Conservation (phyloP, 2,329 filamentous ascomycete species). For the Microthyrium microscopicum region DNA sequence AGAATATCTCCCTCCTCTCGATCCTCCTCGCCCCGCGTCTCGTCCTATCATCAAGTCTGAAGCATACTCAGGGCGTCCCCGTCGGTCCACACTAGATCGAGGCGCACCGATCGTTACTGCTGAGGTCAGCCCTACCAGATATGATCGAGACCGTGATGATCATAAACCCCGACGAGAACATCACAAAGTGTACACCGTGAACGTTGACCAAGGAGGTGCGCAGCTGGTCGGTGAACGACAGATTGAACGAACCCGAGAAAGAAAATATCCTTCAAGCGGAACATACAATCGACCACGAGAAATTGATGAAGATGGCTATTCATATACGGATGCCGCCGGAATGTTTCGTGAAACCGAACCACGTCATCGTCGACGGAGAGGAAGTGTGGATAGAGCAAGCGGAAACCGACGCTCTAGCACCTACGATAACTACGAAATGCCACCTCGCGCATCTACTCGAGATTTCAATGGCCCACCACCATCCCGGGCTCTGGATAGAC, state of each 20-base stretch:
- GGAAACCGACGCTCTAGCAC: conserved; percentile 15
- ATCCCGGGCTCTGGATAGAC: too few relatives aligned
- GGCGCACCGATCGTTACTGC: conserved; percentile 23
- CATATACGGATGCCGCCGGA: conserved; percentile 32
- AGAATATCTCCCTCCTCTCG: neutral
- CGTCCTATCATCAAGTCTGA: conserved; percentile 13
- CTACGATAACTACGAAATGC: conserved; percentile 9
- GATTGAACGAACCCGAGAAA: conserved; percentile 18
- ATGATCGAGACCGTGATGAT: neutral
- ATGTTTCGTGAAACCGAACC: conserved; percentile 36
- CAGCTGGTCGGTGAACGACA: conserved; percentile 22
- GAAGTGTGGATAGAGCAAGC: conserved; percentile 26
- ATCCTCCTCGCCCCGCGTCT: conserved; percentile 7
- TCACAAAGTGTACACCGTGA: conserved; percentile 31
- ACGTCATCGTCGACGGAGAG: conserved; percentile 27
- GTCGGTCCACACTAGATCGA: conserved; percentile 25
- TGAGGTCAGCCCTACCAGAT: conserved; percentile 9
- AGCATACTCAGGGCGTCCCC: conserved; percentile 27
- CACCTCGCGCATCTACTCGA: neutral
- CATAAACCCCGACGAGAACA: conserved; percentile 1
- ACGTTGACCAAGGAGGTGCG: conserved; percentile 26
- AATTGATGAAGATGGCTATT: conserved; percentile 26
- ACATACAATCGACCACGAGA: conserved; percentile 14
- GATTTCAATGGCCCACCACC: neutral
- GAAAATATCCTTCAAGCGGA: conserved; percentile 8